phyloP scores from a whole-genome alignment of 2,329 filamentous ascomycete species.

The Diaporthe caulivora region DNA sequence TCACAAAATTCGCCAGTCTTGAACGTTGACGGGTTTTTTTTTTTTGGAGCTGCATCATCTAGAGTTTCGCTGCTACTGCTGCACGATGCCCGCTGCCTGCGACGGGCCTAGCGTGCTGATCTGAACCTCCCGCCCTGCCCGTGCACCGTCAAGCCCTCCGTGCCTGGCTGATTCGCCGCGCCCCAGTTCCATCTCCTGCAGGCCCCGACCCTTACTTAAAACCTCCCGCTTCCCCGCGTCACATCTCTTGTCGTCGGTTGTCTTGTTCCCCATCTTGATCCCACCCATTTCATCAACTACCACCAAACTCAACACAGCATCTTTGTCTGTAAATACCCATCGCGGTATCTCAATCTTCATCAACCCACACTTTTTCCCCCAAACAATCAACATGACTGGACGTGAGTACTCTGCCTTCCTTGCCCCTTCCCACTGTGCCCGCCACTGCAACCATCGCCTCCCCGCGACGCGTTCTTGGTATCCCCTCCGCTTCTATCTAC shows the following conservation, averaged over 20 bases:
- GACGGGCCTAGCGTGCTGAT: constrained; percentile 33
- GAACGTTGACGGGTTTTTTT: not conserved
- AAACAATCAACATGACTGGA: constrained; percentile 50
- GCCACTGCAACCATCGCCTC: not conserved
- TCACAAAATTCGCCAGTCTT: constrained; percentile 31
- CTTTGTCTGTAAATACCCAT: constrained; percentile 24
- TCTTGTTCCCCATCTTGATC: constrained; percentile 34
- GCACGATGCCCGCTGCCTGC: constrained; percentile 1
- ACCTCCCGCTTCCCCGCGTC: constrained; percentile 38
- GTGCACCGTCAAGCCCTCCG: not conserved
- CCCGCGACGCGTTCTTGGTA: constrained; percentile 3
- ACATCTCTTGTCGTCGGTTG: constrained; percentile 33
- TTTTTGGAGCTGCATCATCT: not conserved
- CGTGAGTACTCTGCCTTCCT: constrained; percentile 45
- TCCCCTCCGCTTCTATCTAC: too few relatives aligned
- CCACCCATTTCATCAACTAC: constrained; percentile 42
- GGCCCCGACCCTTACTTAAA: constrained; percentile 37
- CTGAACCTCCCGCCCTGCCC: not conserved
- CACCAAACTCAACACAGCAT: constrained; percentile 27
- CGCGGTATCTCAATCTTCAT: constrained; percentile 34
- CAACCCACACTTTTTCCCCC: constrained; percentile 38
- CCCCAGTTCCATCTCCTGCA: constrained; percentile 27
- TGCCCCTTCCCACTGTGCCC: too few relatives aligned
- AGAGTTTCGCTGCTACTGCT: not conserved
- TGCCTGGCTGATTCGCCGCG: constrained; percentile 32